Evolutionary conservation across 345 rosid species (phyloP).

Genomic region (Boechera retrofracta): DNA sequence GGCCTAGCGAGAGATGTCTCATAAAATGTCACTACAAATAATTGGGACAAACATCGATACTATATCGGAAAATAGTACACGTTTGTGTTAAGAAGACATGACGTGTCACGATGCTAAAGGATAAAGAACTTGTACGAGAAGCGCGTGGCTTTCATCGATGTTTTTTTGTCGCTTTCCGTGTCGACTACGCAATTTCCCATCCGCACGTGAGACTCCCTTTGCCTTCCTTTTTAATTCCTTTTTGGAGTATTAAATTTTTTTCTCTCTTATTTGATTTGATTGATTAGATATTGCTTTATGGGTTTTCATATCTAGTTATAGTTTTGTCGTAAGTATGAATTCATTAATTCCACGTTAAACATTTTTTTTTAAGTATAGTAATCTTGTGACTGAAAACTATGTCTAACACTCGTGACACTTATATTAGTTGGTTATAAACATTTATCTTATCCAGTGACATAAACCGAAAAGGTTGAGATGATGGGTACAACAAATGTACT

Average conservation of each 20-base stretch:
- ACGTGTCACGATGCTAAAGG: constrained; percentile 29
- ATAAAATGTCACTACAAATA: constrained; percentile 7
- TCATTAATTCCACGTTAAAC: not conserved
- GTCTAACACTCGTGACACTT: constrained; percentile 33
- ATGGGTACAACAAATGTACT: constrained; percentile 25
- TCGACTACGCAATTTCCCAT: constrained; percentile 33
- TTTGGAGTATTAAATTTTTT: not conserved
- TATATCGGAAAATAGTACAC: constrained; percentile 20
- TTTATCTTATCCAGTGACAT: constrained; percentile 18
- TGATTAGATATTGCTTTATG: constrained; percentile 23
- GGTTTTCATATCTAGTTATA: not conserved
- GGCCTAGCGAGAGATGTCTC: constrained; percentile 21
- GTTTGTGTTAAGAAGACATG: not conserved
- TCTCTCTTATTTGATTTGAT: constrained; percentile 9
- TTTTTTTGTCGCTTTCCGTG: constrained; percentile 34
- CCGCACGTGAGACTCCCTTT: constrained; percentile 32
- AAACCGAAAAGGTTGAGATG: constrained; percentile 28
- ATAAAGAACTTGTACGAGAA: not conserved
- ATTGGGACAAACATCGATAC: constrained; percentile 4
- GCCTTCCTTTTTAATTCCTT: constrained; percentile 21
- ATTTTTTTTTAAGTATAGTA: not conserved
- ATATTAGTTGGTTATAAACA: constrained; percentile 21
- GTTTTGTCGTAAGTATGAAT: not conserved
- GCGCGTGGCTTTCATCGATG: constrained; percentile 26
- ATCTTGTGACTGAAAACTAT: constrained; percentile 9